A percentile compares a stretch with the other conserved stretches of the same genome.
Conservation (phyloP, 2,329 filamentous ascomycete species). For the Fusarium keratoplasticum region DNA sequence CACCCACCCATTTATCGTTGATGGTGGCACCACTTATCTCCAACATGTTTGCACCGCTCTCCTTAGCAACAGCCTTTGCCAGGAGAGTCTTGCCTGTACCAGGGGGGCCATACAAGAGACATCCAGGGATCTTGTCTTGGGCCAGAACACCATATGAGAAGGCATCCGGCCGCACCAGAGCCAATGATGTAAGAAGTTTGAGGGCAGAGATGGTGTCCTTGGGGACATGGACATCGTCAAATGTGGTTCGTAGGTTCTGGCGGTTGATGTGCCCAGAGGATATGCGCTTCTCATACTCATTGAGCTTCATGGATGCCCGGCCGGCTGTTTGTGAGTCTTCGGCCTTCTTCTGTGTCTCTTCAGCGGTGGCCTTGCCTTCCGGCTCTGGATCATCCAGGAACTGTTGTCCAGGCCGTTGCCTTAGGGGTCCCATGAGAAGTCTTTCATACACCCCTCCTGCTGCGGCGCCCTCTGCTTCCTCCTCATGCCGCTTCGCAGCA, state of each 20-base stretch:
- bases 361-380: slow-evolving; percentile 34
- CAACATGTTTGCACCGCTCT: slow-evolving; percentile 78
- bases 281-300: slow-evolving; percentile 84
- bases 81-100: slow-evolving; percentile 81
- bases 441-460: slow-evolving; percentile 47
- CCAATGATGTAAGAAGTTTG: slow-evolving; percentile 88
- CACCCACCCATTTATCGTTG: slow-evolving; percentile 96
- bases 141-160: slow-evolving; percentile 95
- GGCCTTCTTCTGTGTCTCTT: slow-evolving; percentile 45
- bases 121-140: slow-evolving; percentile 89
- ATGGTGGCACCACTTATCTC: slow-evolving; percentile 92
- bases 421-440: slow-evolving; percentile 48
- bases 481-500: slow-evolving; percentile 44
- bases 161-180: slow-evolving; percentile 89
- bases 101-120: slow-evolving; percentile 88
- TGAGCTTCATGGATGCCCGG: slow-evolving; percentile 61
- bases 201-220: slow-evolving; percentile 86
- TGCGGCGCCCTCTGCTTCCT: slow-evolving; percentile 33
- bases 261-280: slow-evolving; percentile 85
- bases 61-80: slow-evolving; percentile 76
- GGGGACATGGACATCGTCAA: slow-evolving; percentile 86
- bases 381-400: slow-evolving; percentile 46
- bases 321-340: slow-evolving; percentile 46
- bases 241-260: slow-evolving; percentile 85
- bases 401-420: slow-evolving; percentile 47